Evolutionary conservation across 2,329 filamentous ascomycete genomes (phyloP).

Genomic region (Colletotrichum chrysophilum): DNA sequence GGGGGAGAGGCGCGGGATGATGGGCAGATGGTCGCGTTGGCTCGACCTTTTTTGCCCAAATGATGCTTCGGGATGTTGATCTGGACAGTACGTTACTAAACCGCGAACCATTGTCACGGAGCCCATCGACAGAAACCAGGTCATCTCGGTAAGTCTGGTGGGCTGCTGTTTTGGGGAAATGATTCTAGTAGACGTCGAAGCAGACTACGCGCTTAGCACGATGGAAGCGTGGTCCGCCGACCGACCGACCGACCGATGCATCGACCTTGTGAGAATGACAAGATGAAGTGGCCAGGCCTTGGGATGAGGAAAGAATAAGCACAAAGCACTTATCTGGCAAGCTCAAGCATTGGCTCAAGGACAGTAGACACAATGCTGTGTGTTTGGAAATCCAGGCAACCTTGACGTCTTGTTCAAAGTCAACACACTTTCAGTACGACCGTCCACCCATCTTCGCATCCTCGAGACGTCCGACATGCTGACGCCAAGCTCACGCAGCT

Average conservation of each 20-base stretch:
- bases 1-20: not conserved
- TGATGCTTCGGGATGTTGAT: not conserved
- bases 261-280: not conserved
- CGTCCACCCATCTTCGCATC: not conserved
- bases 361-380: not conserved
- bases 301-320: not conserved
- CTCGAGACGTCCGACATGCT: not conserved
- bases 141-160: too few species aligned
- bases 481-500: not conserved
- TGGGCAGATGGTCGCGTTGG: not conserved
- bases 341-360: not conserved
- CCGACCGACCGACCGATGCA: not conserved
- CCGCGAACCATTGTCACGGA: too few species aligned
- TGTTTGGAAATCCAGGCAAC: not conserved
- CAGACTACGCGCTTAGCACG: not conserved
- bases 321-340: not conserved
- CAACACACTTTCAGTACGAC: not conserved
- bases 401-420: too few species aligned
- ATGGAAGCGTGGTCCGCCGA: not conserved
- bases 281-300: not conserved
- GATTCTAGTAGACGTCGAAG: not conserved
- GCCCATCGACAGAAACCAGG: too few species aligned
- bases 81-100: not conserved
- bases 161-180: not conserved
- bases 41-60: too few species aligned